These are phyloP conservation scores for Aulographum hederae DNA, from an alignment of 2,329 filamentous ascomycete genomes.

Conservation along the genomic window DNA sequence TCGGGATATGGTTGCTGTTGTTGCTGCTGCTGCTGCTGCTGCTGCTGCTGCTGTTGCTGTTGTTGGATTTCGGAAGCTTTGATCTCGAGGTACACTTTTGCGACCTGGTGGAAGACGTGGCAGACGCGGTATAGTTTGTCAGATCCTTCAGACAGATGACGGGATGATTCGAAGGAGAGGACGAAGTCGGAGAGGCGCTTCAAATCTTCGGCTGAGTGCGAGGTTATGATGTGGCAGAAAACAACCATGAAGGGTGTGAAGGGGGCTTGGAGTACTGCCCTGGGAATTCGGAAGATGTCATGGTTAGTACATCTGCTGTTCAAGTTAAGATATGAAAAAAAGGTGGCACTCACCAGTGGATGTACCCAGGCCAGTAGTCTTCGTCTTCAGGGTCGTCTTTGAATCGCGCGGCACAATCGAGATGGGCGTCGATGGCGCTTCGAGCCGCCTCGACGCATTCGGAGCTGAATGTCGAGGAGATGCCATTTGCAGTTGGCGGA, in stretches of 20 bases:
- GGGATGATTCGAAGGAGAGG: constrained; percentile 29
- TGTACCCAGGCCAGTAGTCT: constrained; percentile 16
- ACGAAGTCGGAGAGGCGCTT: constrained; percentile 37
- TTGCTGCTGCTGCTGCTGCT: no score
- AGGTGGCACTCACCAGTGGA: constrained; percentile 14
- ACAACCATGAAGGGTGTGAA: constrained; percentile 32
- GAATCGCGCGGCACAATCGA: constrained; percentile 13
- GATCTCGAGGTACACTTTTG: constrained; percentile 40
- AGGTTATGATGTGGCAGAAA: constrained; percentile 32
- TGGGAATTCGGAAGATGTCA: no score
- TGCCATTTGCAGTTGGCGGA: no score
- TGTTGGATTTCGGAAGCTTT: background rate
- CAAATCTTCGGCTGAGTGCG: constrained; percentile 33
- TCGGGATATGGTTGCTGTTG: no score
- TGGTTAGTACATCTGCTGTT: background rate
- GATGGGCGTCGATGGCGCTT: constrained; percentile 14
- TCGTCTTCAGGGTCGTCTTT: constrained; percentile 13
- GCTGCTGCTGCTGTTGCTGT: no score
- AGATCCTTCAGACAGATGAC: constrained; percentile 32
- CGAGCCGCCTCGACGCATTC: constrained; percentile 6
- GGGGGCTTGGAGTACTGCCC: constrained; percentile 23
- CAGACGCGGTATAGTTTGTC: constrained; percentile 44
- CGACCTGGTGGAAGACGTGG: constrained; percentile 42
- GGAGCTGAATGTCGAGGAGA: background rate
- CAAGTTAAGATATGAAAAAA: constrained; percentile 2